These are phyloP conservation scores for Sclerotinia nivalis DNA, from an alignment of 2,329 filamentous ascomycete genomes.

Conservation along the genomic window DNA sequence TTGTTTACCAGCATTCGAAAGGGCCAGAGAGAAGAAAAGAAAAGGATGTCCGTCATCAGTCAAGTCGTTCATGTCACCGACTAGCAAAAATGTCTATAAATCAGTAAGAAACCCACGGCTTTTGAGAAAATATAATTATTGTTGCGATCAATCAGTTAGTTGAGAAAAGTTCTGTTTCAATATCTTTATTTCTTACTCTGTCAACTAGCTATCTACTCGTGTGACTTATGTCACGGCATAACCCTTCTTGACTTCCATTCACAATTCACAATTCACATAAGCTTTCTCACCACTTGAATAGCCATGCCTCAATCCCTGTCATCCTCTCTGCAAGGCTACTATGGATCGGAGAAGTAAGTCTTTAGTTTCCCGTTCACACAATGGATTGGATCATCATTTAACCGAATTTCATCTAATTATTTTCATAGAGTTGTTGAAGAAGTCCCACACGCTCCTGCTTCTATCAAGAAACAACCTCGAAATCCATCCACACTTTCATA, in stretches of 20 bases:
- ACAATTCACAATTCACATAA: neutral
- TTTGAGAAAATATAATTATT: neutral
- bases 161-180: neutral
- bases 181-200: neutral
- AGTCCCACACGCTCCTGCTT: neutral
- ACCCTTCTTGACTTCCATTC: neutral
- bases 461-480: neutral
- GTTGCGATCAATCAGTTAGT: neutral
- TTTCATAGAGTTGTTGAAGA: neutral
- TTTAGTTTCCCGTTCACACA: slow-evolving; percentile 1
- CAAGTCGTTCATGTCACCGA: neutral
- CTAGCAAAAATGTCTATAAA: slow-evolving; percentile 4
- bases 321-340: slow-evolving; percentile 22
- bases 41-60: slow-evolving; percentile 1
- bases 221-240: neutral
- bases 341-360: slow-evolving; percentile 18
- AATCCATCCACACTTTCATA: neutral
- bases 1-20: neutral
- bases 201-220: neutral
- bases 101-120: neutral
- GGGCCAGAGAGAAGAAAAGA: neutral
- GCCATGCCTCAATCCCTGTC: slow-evolving; percentile 22
- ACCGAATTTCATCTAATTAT: slow-evolving; percentile 1
- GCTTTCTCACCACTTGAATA: neutral
- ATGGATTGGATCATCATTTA: neutral